Conservation (phyloP, 306 rosid genomes). For the Calophaca sinica region DNA sequence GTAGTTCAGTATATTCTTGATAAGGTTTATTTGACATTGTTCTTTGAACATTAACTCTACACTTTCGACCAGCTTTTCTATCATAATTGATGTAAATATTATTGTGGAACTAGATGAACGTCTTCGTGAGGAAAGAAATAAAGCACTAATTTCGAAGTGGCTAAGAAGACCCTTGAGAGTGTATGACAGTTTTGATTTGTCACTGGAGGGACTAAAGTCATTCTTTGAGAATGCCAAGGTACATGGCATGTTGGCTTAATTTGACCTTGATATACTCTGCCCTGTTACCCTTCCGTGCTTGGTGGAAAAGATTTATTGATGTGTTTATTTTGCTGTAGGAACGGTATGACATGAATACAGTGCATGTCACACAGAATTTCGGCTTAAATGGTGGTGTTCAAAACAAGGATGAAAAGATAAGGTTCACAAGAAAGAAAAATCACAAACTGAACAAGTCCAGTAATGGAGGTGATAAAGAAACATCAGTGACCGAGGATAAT, state of each 20-base stretch:
- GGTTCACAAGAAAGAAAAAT: slow-evolving; percentile 50
- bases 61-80: slow-evolving; percentile 3
- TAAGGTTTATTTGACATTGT: slow-evolving; percentile 26
- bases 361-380: slow-evolving; percentile 44
- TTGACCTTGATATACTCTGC: slow-evolving; percentile 21
- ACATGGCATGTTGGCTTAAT: slow-evolving; percentile 31
- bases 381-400: slow-evolving; percentile 35
- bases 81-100: slow-evolving; percentile 31
- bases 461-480: slow-evolving; percentile 46
- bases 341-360: slow-evolving; percentile 58
- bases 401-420: slow-evolving; percentile 46
- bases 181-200: slow-evolving; percentile 62
- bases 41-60: slow-evolving; percentile 24
- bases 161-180: slow-evolving; percentile 72
- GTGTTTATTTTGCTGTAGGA: slow-evolving; percentile 64
- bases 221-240: slow-evolving; percentile 81
- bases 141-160: slow-evolving; percentile 85
- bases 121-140: slow-evolving; percentile 77
- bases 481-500: slow-evolving; percentile 45
- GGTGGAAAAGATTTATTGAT: slow-evolving; percentile 9
- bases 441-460: slow-evolving; percentile 54
- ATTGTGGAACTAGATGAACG: slow-evolving; percentile 84
- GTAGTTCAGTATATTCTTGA: slow-evolving; percentile 30
- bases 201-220: slow-evolving; percentile 69
- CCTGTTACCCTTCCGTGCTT: neutral